A percentile compares a stretch with the other conserved stretches of the same genome.
phyloP scores from a whole-genome alignment of 768 basidiomycete genomes.

The Amanita rimosa region DNA sequence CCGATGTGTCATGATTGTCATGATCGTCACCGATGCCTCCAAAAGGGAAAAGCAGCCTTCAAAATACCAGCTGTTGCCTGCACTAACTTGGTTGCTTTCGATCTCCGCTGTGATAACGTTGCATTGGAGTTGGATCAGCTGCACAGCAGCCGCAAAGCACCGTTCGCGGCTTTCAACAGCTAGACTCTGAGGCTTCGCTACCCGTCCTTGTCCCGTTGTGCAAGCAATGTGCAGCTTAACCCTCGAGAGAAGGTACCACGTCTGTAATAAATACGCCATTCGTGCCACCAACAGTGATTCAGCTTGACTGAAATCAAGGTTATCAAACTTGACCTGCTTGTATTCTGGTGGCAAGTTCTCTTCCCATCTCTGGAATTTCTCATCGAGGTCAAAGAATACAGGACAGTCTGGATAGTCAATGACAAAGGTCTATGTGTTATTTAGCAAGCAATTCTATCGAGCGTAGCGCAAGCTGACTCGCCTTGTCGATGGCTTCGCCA shows the following conservation, averaged over 20 bases:
- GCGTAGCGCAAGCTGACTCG: slow-evolving; percentile 11
- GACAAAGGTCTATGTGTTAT: slow-evolving; percentile 21
- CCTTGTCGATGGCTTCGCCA: slow-evolving; percentile 30
- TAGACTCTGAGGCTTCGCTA: slow-evolving; percentile 14
- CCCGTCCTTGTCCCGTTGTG: slow-evolving; percentile 22
- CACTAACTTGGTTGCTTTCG: slow-evolving; percentile 13
- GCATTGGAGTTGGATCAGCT: slow-evolving; percentile 32
- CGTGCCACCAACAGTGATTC: slow-evolving; percentile 23
- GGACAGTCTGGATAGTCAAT: slow-evolving; percentile 21
- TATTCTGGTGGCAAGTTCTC: slow-evolving; percentile 28
- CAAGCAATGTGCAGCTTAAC: slow-evolving; percentile 34
- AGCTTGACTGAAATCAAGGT: slow-evolving; percentile 16
- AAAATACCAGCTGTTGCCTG: slow-evolving; percentile 28
- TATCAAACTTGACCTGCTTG: slow-evolving; percentile 18
- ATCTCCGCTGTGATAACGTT: slow-evolving; percentile 16
- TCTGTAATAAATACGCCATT: slow-evolving; percentile 32
- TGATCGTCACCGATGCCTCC: slow-evolving; percentile 35
- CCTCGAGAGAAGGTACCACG: slow-evolving; percentile 34
- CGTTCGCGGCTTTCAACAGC: slow-evolving; percentile 23
- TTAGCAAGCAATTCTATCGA: background rate
- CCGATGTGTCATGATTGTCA: slow-evolving; percentile 27
- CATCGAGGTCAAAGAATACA: slow-evolving; percentile 29
- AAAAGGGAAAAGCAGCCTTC: slow-evolving; percentile 33
- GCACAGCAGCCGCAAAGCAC: slow-evolving; percentile 27
- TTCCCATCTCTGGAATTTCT: slow-evolving; percentile 33